Evolutionary conservation across 2,329 filamentous ascomycete genomes (phyloP).

Genomic region (Alternaria sp.): DNA sequence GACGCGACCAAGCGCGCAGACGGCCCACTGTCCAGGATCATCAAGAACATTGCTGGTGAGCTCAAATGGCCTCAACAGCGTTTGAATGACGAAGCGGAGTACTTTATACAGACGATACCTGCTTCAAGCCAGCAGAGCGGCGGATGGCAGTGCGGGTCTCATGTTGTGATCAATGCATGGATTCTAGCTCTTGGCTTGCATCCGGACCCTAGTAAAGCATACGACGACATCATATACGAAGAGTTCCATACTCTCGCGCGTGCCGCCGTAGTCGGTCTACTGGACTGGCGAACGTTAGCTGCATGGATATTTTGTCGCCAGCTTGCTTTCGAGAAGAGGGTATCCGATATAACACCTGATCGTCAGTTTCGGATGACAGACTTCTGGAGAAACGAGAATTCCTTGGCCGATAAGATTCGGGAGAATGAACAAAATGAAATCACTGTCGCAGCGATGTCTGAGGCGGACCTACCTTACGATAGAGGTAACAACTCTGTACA

Average conservation of each 20-base stretch:
- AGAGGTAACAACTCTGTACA: not conserved
- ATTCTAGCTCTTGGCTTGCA: slow-evolving; percentile 35
- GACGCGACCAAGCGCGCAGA: not conserved
- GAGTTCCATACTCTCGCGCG: slow-evolving; percentile 3
- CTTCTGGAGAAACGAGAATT: not conserved
- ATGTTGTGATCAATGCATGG: slow-evolving; percentile 37
- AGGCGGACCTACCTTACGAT: not conserved
- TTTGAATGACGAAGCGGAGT: too few relatives aligned
- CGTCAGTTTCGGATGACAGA: not conserved
- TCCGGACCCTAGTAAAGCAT: not conserved
- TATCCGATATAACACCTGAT: not conserved
- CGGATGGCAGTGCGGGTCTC: slow-evolving; percentile 19
- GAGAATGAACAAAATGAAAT: not conserved
- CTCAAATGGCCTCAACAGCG: too few relatives aligned
- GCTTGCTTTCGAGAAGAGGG: not conserved
- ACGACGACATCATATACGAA: not conserved
- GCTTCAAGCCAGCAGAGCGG: not conserved
- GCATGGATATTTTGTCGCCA: slow-evolving; percentile 10
- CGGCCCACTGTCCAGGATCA: too few relatives aligned
- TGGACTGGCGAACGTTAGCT: slow-evolving; percentile 20
- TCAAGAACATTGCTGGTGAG: too few relatives aligned
- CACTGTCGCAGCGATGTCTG: not conserved
- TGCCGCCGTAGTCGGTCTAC: slow-evolving; percentile 11
- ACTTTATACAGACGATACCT: not conserved
- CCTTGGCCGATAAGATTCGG: not conserved